Evolutionary conservation across 2,329 filamentous ascomycete species (phyloP).

Genomic region (Claviceps capensis): DNA sequence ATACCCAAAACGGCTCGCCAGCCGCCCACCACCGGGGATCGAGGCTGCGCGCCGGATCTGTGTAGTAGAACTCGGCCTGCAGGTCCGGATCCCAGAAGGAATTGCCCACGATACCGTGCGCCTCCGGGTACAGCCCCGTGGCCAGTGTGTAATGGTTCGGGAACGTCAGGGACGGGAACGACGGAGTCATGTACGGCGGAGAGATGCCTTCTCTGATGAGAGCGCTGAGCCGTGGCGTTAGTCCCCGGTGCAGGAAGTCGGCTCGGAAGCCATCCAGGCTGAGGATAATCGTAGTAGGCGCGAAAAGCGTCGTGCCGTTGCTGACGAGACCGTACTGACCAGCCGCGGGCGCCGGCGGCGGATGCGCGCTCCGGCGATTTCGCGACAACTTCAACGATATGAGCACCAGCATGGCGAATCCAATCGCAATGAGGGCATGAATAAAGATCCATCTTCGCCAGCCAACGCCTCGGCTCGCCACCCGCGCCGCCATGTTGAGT

Average conservation of each 20-base stretch:
- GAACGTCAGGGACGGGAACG: constrained; percentile 93
- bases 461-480: constrained; percentile 33
- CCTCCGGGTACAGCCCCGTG: constrained; percentile 84
- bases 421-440: constrained; percentile 35
- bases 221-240: constrained; percentile 70
- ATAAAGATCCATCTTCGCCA: constrained; percentile 43
- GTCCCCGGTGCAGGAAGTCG: constrained; percentile 71
- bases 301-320: constrained; percentile 84
- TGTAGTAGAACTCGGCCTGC: constrained; percentile 76
- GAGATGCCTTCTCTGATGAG: constrained; percentile 77
- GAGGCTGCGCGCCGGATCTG: constrained; percentile 59
- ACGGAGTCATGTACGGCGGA: constrained; percentile 82
- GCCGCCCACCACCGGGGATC: constrained; percentile 79
- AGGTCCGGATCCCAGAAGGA: constrained; percentile 80
- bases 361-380: constrained; percentile 21
- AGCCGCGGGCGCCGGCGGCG: constrained; percentile 8
- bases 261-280: constrained; percentile 93
- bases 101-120: constrained; percentile 86
- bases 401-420: constrained; percentile 41
- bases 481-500: constrained; percentile 33
- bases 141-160: constrained; percentile 92
- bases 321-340: constrained; percentile 28
- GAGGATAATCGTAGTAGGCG: constrained; percentile 83
- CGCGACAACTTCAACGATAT: constrained; percentile 46
- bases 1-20: constrained; percentile 87